These are phyloP conservation scores for Aspergillus haitiensis DNA, from an alignment of 495 filamentous ascomycete species.

Conservation along the genomic window DNA sequence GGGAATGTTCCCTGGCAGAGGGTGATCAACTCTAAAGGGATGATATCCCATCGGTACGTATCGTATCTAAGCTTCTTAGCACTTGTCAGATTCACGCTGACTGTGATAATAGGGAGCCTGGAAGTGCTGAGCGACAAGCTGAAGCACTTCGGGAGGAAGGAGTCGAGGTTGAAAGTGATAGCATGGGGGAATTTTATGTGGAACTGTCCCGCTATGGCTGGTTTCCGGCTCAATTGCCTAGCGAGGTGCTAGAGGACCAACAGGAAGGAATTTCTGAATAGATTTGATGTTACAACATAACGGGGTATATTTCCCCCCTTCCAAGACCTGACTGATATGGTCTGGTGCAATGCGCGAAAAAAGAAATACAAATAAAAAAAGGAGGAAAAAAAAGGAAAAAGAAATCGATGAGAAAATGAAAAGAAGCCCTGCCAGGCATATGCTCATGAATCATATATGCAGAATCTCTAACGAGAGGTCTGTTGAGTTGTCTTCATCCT, in stretches of 20 bases:
- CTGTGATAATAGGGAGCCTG: slow-evolving; percentile 54
- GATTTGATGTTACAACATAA: not conserved
- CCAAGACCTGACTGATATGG: no score
- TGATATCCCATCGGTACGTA: slow-evolving; percentile 76
- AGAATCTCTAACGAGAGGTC: slow-evolving; percentile 19
- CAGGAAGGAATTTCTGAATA: slow-evolving; percentile 13
- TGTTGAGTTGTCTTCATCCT: slow-evolving; percentile 16
- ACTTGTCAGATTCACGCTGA: slow-evolving; percentile 16
- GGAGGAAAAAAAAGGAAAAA: no score
- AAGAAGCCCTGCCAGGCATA: not conserved
- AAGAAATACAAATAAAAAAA: no score
- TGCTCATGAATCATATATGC: slow-evolving; percentile 16
- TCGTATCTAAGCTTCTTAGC: not conserved
- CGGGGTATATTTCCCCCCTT: no score
- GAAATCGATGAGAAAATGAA: no score
- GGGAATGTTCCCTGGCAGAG: slow-evolving; percentile 91
- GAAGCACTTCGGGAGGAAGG: slow-evolving; percentile 65
- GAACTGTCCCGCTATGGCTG: slow-evolving; percentile 69
- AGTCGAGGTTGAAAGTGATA: slow-evolving; percentile 61
- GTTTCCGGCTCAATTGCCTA: slow-evolving; percentile 61
- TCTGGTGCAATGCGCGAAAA: no score
- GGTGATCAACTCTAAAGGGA: slow-evolving; percentile 82
- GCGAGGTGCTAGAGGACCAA: slow-evolving; percentile 29
- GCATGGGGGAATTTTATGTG: slow-evolving; percentile 69
- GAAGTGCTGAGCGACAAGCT: slow-evolving; percentile 69